Conservation (phyloP, 441 rosid species). For the Cnidoscolus chayamansa region DNA sequence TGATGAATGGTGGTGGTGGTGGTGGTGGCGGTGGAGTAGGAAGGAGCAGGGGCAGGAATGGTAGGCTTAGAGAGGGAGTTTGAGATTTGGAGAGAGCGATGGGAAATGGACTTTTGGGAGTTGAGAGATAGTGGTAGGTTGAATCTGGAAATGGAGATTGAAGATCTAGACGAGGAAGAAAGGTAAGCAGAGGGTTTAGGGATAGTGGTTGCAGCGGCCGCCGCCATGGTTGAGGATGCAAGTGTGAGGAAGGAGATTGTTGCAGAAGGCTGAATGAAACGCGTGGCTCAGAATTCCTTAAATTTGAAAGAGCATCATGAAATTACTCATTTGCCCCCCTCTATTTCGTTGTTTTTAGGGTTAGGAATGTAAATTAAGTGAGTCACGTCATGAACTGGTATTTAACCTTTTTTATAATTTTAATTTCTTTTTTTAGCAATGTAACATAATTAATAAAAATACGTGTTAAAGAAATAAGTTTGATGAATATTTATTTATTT, state of each 20-base stretch:
- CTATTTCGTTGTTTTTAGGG: background rate
- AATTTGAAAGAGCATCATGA: background rate
- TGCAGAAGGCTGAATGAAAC: constrained; percentile 2
- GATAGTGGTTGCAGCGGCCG: constrained; percentile 27
- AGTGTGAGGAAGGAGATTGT: background rate
- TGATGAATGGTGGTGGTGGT: constrained; percentile 11
- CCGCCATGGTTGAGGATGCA: constrained; percentile 4
- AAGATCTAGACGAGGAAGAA: constrained; percentile 30
- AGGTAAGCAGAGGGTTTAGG: constrained; percentile 26
- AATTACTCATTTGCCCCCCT: background rate
- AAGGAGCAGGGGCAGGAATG: constrained; percentile 12
- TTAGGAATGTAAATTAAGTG: background rate
- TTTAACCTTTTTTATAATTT: background rate
- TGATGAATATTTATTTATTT: no score
- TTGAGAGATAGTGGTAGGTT: constrained; percentile 29
- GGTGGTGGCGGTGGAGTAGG: background rate
- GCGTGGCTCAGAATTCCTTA: constrained; percentile 11
- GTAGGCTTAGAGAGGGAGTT: constrained; percentile 27
- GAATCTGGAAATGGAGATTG: constrained; percentile 22
- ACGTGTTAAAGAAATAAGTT: no score
- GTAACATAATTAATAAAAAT: no score
- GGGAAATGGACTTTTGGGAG: constrained; percentile 14
- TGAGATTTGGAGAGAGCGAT: constrained; percentile 29
- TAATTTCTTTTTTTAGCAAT: background rate
- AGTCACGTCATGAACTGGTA: background rate